phyloP scores from a whole-genome alignment of 345 rosid species.

The Firmiana major region DNA sequence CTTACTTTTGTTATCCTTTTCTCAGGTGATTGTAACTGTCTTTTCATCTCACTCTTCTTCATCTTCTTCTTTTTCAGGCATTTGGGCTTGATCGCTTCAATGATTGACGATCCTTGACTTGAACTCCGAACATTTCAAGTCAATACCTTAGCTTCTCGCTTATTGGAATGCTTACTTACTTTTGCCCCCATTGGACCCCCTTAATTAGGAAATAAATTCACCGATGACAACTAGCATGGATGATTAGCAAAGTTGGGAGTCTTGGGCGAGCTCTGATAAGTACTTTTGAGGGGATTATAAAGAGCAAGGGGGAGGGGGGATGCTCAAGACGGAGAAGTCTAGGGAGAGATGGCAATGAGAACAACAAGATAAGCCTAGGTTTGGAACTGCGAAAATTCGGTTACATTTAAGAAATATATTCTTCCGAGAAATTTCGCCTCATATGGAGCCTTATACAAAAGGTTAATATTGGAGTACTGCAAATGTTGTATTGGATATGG shows the following conservation, averaged over 20 bases:
- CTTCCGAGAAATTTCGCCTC: neutral
- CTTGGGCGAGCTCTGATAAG: neutral
- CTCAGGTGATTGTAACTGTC: neutral
- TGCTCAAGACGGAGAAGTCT: neutral
- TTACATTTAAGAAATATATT: neutral
- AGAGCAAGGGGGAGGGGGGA: neutral
- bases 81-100: constrained; percentile 22
- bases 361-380: neutral
- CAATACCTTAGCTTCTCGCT: neutral
- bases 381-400: neutral
- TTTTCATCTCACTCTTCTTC: constrained; percentile 9
- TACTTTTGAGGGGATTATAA: neutral
- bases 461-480: neutral
- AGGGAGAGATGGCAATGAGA: neutral
- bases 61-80: constrained; percentile 19
- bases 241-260: too few relatives aligned
- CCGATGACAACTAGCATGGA: neutral
- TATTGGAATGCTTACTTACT: constrained; percentile 10
- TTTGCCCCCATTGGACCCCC: constrained; percentile 26
- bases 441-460: neutral
- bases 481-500: neutral
- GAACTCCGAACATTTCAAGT: neutral
- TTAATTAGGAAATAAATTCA: neutral
- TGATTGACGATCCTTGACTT: constrained; percentile 1
- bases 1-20: neutral